Evolutionary conservation across 345 rosid genomes (phyloP).

Genomic region (Conringia planisiliqua): DNA sequence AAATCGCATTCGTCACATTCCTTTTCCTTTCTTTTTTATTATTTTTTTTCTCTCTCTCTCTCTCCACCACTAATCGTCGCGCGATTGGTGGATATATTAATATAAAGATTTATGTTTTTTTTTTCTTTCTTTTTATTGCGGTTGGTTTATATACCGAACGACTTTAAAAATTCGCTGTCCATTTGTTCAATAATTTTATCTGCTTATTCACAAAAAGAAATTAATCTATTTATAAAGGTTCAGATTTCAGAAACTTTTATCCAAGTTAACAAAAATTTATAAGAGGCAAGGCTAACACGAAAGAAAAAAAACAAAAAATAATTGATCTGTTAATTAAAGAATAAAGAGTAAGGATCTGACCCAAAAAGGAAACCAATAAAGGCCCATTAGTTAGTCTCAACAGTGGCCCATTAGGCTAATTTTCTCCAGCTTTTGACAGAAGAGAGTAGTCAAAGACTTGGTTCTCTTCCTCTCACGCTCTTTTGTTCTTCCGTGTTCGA

Average conservation of each 20-base stretch:
- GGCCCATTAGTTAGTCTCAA: conserved; percentile 1
- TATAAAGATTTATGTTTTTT: neutral
- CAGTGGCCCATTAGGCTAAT: neutral
- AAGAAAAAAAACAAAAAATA: neutral
- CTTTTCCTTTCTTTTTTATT: neutral
- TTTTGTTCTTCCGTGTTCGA: neutral
- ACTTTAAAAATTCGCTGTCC: neutral
- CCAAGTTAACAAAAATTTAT: no score
- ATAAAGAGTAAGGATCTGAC: neutral
- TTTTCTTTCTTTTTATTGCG: neutral
- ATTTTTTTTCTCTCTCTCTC: no score
- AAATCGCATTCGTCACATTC: conserved; percentile 9
- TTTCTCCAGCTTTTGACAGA: conserved; percentile 4
- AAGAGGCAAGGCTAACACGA: no score
- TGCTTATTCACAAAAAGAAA: no score
- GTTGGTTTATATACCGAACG: neutral
- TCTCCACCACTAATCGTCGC: conserved; percentile 9
- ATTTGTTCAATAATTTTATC: no score
- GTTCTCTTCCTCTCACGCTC: neutral
- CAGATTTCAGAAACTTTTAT: no score
- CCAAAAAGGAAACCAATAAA: neutral
- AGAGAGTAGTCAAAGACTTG: neutral
- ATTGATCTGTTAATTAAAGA: neutral
- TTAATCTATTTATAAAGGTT: no score
- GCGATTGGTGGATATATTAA: neutral